phyloP scores from a whole-genome alignment of 345 rosid genomes.

The Gossypium australe region DNA sequence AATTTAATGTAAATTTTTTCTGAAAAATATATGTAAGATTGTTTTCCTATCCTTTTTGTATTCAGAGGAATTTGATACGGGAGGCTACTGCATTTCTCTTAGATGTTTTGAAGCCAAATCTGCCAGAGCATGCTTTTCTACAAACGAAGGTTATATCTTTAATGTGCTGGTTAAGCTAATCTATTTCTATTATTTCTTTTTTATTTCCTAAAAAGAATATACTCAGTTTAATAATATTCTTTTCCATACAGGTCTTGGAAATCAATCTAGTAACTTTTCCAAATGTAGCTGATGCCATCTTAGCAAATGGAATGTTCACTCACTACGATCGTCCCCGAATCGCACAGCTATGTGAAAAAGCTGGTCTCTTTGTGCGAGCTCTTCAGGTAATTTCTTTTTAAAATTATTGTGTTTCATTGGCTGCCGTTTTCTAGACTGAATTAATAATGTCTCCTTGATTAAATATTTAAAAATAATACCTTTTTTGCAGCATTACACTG shows the following conservation, averaged over 20 bases:
- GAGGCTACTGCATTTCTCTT: slow-evolving; percentile 97
- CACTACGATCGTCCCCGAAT: slow-evolving; percentile 97
- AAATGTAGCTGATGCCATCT: slow-evolving; percentile 95
- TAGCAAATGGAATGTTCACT: slow-evolving; percentile 96
- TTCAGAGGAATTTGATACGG: slow-evolving; percentile 91
- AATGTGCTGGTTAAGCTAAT: background rate
- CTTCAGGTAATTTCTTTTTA: slow-evolving; percentile 56
- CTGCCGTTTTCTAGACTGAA: background rate
- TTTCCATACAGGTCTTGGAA: slow-evolving; percentile 75
- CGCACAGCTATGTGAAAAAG: slow-evolving; percentile 98
- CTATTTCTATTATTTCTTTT: background rate
- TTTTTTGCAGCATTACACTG: slow-evolving; percentile 84
- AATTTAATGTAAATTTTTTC: background rate
- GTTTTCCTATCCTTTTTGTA: background rate
- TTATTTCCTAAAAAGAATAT: background rate
- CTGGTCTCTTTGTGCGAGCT: slow-evolving; percentile 88
- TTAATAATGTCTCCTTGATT: background rate
- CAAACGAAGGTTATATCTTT: slow-evolving; percentile 73
- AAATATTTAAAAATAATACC: slow-evolving; percentile 6
- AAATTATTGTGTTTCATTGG: background rate
- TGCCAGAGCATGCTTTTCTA: slow-evolving; percentile 86
- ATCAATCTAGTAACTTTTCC: slow-evolving; percentile 98
- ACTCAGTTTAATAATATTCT: slow-evolving; percentile 10
- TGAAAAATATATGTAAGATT: background rate
- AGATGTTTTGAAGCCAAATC: slow-evolving; percentile 93